A percentile compares a stretch with the other conserved stretches of the same genome.
phyloP scores from a whole-genome alignment of 140 eudicot species.

The Oenanthe javanica region DNA sequence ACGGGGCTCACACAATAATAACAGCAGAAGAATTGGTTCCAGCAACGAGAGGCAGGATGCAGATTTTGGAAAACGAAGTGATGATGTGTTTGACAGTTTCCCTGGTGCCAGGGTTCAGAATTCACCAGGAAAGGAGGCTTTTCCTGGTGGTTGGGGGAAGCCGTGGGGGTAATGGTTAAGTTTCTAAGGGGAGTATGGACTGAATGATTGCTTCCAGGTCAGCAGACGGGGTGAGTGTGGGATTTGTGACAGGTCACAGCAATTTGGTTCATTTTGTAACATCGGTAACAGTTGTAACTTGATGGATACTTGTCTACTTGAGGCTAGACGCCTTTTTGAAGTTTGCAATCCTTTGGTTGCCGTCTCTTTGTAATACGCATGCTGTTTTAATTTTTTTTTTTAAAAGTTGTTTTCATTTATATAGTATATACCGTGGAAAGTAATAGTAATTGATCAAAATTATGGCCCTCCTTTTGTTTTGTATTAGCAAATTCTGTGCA shows the following conservation, averaged over 20 bases:
- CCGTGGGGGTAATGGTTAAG: constrained; percentile 5
- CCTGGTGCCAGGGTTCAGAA: constrained; percentile 63
- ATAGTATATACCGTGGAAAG: too few species aligned
- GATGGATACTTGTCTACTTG: not conserved
- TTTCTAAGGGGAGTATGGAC: constrained; percentile 5
- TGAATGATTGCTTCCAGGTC: not conserved
- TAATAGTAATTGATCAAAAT: too few species aligned
- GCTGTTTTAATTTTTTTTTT: not conserved
- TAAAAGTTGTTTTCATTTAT: too few species aligned
- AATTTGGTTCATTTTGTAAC: not conserved
- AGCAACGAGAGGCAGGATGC: constrained; percentile 26
- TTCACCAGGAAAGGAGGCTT: constrained; percentile 61
- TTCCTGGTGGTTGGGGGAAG: constrained; percentile 43
- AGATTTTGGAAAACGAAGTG: constrained; percentile 33
- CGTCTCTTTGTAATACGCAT: not conserved
- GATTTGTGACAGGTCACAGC: not conserved
- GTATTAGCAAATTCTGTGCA: too few species aligned
- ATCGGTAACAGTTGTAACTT: not conserved
- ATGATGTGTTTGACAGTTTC: constrained; percentile 42
- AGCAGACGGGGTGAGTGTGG: not conserved
- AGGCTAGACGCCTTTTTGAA: not conserved
- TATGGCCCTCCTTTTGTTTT: too few species aligned
- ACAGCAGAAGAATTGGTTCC: constrained; percentile 27
- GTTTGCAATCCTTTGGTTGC: not conserved
- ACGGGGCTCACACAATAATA: constrained; percentile 33